Evolutionary conservation across 208 protist genomes (phyloP), one percentile per base, ranked within the genome.

Genomic region (Leishmania lainsoni): DNA sequence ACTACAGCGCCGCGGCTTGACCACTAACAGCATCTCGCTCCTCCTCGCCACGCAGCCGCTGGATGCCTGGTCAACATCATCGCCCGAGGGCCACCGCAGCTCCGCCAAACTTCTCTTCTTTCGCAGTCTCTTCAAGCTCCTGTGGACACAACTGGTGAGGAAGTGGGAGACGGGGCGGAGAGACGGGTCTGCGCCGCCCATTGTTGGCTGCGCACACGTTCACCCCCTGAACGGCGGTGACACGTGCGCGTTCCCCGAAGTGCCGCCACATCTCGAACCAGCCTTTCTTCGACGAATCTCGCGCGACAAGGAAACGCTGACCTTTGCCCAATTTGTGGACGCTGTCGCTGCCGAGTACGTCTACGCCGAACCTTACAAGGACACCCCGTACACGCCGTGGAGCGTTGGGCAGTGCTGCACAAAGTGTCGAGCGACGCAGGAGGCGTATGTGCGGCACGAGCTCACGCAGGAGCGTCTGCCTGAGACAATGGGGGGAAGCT

Each of bases 31-130:
- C 22, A 12, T 98, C 0, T 95, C 92, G 8, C 83, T 98, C 20
- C 83, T 95, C 52, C 89, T 98, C 3, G 95, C 95, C 26, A 97
- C 95, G 61, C 95, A 98, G 86, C 95, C 95, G 61, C 78, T 94
- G 29, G 93, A 96, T 78, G 93, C 93, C 86, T 96, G 93, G 91
- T 86, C 89, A 9, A 90, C 88, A 3, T 88, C 83, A 1, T 92
- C 89, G 0, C 69, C 91, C 4, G 85, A 92, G 61, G 93, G 92
- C 2, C 91, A 97, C 79, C 86, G 88, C 51, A 90, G 82, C 78
- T 97, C 95, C 12, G 88, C 89, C 26, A 83, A 81, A 42, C 49
- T 97, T 16, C 87, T 96, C 39, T 98, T 98, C 79, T 96, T 91
- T 76, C 89, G 95, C 22, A 93, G 92, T 72, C 76, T 96, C 39